A percentile compares a stretch with the other conserved stretches of the same genome.
phyloP scores from a whole-genome alignment of 345 rosid species.

The Abelmoschus esculentus region DNA sequence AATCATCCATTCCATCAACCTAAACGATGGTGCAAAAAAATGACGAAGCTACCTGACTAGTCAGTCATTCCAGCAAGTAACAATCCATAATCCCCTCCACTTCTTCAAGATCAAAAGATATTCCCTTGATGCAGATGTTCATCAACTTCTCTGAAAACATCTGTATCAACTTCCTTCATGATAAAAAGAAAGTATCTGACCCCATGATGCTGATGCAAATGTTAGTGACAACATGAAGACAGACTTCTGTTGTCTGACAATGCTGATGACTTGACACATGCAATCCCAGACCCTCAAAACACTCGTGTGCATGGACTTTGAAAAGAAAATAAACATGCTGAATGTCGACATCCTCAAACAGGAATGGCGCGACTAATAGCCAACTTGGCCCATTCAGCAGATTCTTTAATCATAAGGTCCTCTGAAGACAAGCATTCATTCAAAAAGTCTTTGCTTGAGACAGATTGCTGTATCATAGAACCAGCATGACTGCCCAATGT shows the following conservation, averaged over 20 bases:
- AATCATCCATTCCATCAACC: constrained; percentile 14
- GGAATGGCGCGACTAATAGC: constrained; percentile 68
- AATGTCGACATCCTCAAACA: constrained; percentile 38
- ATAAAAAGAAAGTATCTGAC: constrained; percentile 18
- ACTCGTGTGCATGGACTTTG: constrained; percentile 44
- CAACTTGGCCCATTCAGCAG: constrained; percentile 70
- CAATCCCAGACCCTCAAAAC: constrained; percentile 34
- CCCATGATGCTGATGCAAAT: constrained; percentile 49
- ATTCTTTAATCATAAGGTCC: constrained; percentile 58
- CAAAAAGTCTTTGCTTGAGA: constrained; percentile 62
- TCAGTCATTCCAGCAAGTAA: neutral
- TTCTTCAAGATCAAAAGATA: constrained; percentile 14
- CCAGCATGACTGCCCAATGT: constrained; percentile 70
- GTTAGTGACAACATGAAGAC: constrained; percentile 36
- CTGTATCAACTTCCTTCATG: constrained; percentile 13
- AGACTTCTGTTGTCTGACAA: constrained; percentile 31
- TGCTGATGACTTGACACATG: constrained; percentile 45
- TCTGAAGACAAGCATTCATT: constrained; percentile 68
- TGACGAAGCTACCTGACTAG: constrained; percentile 11
- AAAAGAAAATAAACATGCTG: constrained; percentile 14
- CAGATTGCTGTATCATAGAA: constrained; percentile 64
- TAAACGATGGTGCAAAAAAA: neutral
- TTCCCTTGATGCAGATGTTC: neutral
- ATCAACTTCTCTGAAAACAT: constrained; percentile 13
- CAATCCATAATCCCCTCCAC: constrained; percentile 6